Conservation (phyloP, 176 grass and related monocot species). For the Bromus sterilis region DNA sequence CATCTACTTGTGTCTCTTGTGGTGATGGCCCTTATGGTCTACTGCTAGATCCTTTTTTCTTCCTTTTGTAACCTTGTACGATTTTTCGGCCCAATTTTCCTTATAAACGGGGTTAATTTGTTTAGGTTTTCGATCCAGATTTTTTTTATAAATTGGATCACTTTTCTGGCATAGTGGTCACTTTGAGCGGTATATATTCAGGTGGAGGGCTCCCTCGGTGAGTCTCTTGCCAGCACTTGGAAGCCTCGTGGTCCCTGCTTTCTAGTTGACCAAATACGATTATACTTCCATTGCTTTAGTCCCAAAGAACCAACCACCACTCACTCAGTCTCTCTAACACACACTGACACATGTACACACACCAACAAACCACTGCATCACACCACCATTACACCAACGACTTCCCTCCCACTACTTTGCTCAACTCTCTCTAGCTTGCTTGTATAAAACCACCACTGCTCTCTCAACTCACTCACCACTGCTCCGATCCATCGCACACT, state of each 20-base stretch:
- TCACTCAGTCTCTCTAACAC: background rate
- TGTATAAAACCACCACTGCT: constrained; percentile 30
- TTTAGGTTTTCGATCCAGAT: too few species aligned
- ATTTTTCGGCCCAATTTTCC: too few species aligned
- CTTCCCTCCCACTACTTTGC: constrained; percentile 3
- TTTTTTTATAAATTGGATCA: too few species aligned
- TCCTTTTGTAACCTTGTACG: too few species aligned
- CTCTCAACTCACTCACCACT: background rate
- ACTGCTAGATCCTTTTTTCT: too few species aligned
- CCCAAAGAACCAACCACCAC: constrained; percentile 14
- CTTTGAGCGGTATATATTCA: too few species aligned
- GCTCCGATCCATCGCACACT: background rate
- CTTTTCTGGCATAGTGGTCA: too few species aligned
- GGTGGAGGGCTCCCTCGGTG: background rate
- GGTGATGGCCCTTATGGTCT: too few species aligned
- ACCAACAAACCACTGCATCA: background rate
- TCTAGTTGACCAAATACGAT: background rate
- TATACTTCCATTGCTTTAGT: background rate
- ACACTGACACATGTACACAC: background rate
- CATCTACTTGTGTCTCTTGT: too few species aligned
- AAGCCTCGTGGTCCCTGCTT: constrained; percentile 1
- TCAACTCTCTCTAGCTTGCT: background rate
- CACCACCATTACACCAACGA: constrained; percentile 11
- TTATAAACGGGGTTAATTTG: too few species aligned
- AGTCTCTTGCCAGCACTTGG: background rate